A percentile compares a stretch with the other conserved stretches of the same genome.
Evolutionary conservation across 768 basidiomycete genomes (phyloP).

Genomic region (Hortiboletus campestris): DNA sequence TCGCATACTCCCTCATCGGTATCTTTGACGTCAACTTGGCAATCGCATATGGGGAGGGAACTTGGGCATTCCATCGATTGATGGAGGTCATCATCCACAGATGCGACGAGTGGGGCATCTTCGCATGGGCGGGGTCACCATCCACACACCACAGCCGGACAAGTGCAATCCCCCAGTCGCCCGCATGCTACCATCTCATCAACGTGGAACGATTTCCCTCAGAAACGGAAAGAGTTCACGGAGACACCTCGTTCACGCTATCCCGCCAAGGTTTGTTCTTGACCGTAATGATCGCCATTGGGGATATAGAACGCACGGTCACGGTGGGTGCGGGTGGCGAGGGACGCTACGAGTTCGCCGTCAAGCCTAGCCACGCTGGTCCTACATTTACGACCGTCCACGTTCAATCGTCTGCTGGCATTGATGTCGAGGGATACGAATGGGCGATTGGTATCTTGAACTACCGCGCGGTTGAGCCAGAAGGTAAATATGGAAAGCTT

Average conservation of each 20-base stretch:
- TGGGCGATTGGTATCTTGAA: conserved; percentile 17
- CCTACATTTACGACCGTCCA: conserved; percentile 2
- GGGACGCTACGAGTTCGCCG: conserved; percentile 3
- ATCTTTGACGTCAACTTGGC: conserved; percentile 23
- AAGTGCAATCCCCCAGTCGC: conserved; percentile 13
- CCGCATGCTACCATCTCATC: conserved; percentile 16
- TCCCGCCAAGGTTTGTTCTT: conserved; percentile 15
- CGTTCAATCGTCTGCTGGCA: not conserved
- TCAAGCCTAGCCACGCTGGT: conserved; percentile 9
- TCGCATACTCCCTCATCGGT: conserved; percentile 26
- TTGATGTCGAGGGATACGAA: not conserved
- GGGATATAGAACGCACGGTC: not conserved
- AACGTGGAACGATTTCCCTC: not conserved
- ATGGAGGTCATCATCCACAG: conserved; percentile 23
- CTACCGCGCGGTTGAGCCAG: conserved; percentile 12
- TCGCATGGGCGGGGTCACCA: conserved; percentile 21
- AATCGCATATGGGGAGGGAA: conserved; percentile 16
- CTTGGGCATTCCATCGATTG: conserved; percentile 26
- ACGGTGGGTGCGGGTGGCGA: not conserved
- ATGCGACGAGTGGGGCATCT: conserved; percentile 25
- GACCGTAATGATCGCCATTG: conserved; percentile 9
- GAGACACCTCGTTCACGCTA: conserved; percentile 15
- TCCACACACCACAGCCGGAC: conserved; percentile 14
- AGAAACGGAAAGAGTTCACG: conserved; percentile 10
- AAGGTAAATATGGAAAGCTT: conserved; percentile 6